Evolutionary conservation across 306 rosid genomes (phyloP).

Genomic region (Cicer yamashitae): DNA sequence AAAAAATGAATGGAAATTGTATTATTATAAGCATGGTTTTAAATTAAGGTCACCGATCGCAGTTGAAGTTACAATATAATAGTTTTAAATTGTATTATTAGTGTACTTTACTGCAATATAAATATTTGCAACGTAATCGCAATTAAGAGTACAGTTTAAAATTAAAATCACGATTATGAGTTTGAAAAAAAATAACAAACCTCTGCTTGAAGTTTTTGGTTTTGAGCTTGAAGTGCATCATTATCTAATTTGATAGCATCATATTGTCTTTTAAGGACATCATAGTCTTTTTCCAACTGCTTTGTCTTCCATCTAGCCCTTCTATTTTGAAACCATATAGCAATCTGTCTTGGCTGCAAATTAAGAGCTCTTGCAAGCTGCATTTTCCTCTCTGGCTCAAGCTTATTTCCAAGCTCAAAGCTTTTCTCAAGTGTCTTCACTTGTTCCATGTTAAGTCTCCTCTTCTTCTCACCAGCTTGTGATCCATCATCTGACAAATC

Average conservation of each 20-base stretch:
- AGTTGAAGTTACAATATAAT: too few relatives aligned
- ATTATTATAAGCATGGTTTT: background rate
- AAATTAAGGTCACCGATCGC: too few relatives aligned
- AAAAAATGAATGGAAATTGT: slow-evolving; percentile 30
- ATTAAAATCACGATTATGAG: background rate
- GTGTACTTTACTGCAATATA: too few relatives aligned
- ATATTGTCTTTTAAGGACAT: slow-evolving; percentile 78
- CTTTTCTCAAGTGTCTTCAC: slow-evolving; percentile 95
- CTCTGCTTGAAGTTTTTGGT: slow-evolving; percentile 89
- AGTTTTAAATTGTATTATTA: too few relatives aligned
- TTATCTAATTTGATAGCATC: slow-evolving; percentile 79
- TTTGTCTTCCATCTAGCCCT: slow-evolving; percentile 98
- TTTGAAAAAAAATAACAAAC: slow-evolving; percentile 44
- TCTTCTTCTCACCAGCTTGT: slow-evolving; percentile 88
- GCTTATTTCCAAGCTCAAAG: slow-evolving; percentile 92
- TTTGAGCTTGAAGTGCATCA: slow-evolving; percentile 74
- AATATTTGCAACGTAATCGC: too few relatives aligned
- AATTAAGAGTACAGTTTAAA: background rate
- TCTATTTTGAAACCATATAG: slow-evolving; percentile 94
- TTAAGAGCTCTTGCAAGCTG: slow-evolving; percentile 89
- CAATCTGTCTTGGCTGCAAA: slow-evolving; percentile 88
- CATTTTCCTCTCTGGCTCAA: slow-evolving; percentile 97
- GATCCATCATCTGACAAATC: slow-evolving; percentile 92
- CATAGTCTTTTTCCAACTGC: slow-evolving; percentile 92
- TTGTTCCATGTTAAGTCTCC: slow-evolving; percentile 89